Base-by-base conservation (phyloP, 148 eudicot species). In the Rhododendron kiyosumense region DNA sequence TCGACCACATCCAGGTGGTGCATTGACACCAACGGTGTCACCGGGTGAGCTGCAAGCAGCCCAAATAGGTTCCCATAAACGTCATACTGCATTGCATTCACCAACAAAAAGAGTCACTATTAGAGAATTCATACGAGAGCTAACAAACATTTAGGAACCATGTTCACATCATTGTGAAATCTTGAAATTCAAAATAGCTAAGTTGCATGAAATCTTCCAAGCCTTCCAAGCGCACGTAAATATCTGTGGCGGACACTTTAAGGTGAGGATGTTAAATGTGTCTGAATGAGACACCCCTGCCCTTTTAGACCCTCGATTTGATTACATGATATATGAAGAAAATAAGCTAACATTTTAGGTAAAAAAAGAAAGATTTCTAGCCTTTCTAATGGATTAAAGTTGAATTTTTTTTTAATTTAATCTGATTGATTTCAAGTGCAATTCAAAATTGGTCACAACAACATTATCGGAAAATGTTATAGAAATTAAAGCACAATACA, bases 1-100 rank as follows among this genome's bases (percentile, higher is more conserved):
- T 96, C 98, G 7, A 96, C 97, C 83, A 96, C 96, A 48, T 96
- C 99, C 7, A 96, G 93, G 90, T 96, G 99, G 89, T 96, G 99
- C 81, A 96, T 84, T 0, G 97, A 69, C 65, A 96, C 98, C 52
- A 96, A 81, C 2, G 99, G 99, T 0, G 98, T 87, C 22, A 96
- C 94, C 0, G 99, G 99, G 87, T 96, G 98, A 1, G 99, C 96
- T 2, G 98, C 93, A 34, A 96, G 94, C 34, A 96, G 91, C 20
- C 99, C 99, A 76, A 95, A 95, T 57, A 96, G 86, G 95, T 94
- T 95, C 81, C 99, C 99, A 52, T 91, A 92, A 41, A 96, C 98
- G 74, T 96, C 99, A 79, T 88, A 96, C 99, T 96, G 96, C 45
- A 65, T 76, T 69, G 36, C 71, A 87, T 15, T 67, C 85, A 90